phyloP scores from a whole-genome alignment of 208 protist species.

The Leptomonas seymouri region DNA sequence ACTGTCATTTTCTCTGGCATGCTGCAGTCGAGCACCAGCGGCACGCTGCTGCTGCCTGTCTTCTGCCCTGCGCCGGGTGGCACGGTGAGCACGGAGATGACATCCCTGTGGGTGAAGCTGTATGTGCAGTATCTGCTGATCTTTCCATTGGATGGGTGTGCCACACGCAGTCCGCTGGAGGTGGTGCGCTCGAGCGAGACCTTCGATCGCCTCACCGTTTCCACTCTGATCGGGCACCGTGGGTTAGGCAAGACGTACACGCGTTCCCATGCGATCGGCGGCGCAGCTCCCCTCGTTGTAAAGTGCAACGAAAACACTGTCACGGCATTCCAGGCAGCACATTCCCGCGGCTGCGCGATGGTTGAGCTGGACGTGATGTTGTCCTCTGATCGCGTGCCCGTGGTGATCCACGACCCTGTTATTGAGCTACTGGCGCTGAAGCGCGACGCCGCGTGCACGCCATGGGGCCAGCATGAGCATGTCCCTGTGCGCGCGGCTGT shows the following conservation, averaged over 20 bases:
- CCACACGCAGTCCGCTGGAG: conserved; percentile 42
- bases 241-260: conserved; percentile 85
- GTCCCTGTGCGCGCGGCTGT: conserved; percentile 57
- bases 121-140: conserved; percentile 74
- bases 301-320: conserved; percentile 85
- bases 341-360: conserved; percentile 72
- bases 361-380: conserved; percentile 89
- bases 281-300: conserved; percentile 25
- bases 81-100: conserved; percentile 17
- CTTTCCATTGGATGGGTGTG: conserved; percentile 42
- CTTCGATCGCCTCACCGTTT: conserved; percentile 47
- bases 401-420: conserved; percentile 83
- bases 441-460: conserved; percentile 10
- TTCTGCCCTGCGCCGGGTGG: conserved; percentile 26
- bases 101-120: conserved; percentile 50
- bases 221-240: conserved; percentile 77
- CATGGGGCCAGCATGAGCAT: conserved; percentile 19
- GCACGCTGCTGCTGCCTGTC: conserved; percentile 38
- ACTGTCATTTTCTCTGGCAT: conserved; percentile 45
- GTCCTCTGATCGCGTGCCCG: conserved; percentile 70
- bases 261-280: conserved; percentile 20
- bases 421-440: conserved; percentile 71
- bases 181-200: conserved; percentile 67
- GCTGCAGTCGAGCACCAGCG: conserved; percentile 44
- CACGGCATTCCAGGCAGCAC: conserved; percentile 68